These are phyloP conservation scores for Xylariaceae sp. DNA, from an alignment of 2,329 filamentous ascomycete genomes.

Conservation along the genomic window DNA sequence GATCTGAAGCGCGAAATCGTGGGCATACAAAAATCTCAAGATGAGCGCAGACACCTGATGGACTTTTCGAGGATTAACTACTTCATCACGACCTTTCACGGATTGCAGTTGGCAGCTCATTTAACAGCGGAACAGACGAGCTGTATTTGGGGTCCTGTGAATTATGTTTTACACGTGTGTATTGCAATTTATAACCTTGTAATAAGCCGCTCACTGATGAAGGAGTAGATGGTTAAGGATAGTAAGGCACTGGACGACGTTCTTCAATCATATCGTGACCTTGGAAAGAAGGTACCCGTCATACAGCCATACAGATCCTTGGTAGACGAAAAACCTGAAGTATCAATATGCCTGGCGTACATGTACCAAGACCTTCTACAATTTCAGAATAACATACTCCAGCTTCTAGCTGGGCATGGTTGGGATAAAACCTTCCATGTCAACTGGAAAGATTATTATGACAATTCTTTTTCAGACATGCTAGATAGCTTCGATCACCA, in stretches of 20 bases:
- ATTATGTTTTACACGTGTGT: slow-evolving; percentile 33
- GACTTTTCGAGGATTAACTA: slow-evolving; percentile 36
- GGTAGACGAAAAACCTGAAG: slow-evolving; percentile 21
- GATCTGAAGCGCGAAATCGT: slow-evolving; percentile 34
- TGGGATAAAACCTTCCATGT: slow-evolving; percentile 25
- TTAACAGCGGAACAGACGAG: slow-evolving; percentile 18
- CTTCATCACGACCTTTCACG: slow-evolving; percentile 32
- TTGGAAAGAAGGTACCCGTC: slow-evolving; percentile 29
- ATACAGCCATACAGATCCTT: slow-evolving; percentile 15
- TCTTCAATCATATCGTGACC: slow-evolving; percentile 29
- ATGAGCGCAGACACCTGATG: slow-evolving; percentile 35
- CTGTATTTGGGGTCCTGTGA: slow-evolving; percentile 41
- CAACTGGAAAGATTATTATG: slow-evolving; percentile 25
- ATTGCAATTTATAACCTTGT: not conserved
- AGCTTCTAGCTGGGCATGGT: slow-evolving; percentile 16
- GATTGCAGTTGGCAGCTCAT: slow-evolving; percentile 22
- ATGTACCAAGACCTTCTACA: slow-evolving; percentile 34
- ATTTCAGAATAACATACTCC: slow-evolving; percentile 29
- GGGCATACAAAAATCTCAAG: slow-evolving; percentile 36
- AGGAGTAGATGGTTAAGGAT: slow-evolving; percentile 23
- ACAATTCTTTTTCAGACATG: slow-evolving; percentile 6
- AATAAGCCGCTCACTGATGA: slow-evolving; percentile 4
- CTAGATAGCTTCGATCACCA: slow-evolving; percentile 12
- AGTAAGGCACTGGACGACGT: slow-evolving; percentile 23
- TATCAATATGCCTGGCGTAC: slow-evolving; percentile 28